Base-by-base conservation (phyloP, 176 grass and related monocot species). In the Carex kokanica region DNA sequence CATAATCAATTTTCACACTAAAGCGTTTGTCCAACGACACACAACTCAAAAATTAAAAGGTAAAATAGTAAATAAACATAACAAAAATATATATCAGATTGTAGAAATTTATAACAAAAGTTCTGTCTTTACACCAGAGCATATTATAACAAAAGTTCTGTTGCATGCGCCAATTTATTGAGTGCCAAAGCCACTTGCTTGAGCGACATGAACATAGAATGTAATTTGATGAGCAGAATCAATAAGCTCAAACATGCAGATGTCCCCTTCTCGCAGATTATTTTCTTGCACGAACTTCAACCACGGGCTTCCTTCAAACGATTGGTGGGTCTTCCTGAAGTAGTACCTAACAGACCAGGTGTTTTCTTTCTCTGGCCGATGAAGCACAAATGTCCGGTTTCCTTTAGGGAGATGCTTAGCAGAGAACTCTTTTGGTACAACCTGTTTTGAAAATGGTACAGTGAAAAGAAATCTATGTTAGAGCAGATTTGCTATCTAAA, bases 201-300 rank as follows among this genome's bases (percentile, higher is more conserved):
- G 65, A 40, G 89, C 81, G 49, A 90, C 64, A 72, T 87, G 66
- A 25, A 94, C 85, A 36, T 8, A 21, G 82, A 89, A 87, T 0
- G 52, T 85, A 64, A 87, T 51, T 67, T 64, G 60, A 2, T 16
- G 57, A 53, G 64, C 68, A 8, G 78, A 77, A 53, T 23, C 52
- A 54, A 80, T 83, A 57, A 89, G 85, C 45, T 94, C 89, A 0
- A 91, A 89, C 5, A 94, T 34, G 54, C 89, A 91, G 51, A 91
- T 81, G 59, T 91, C 87, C 3, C 85, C 89, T 1, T 67, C 11
- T 31, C 27, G 12, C 71, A 93, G 65, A 21, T 29, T 66, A 38
- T 89, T 94, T 54, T 89, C 87, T 3, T 6, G 5, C 8, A 55
- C 79, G 6, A 94, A 94, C n/a, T 83, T 49, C 10, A 60, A 0